A percentile compares a stretch with the other conserved stretches of the same genome.
phyloP scores from a whole-genome alignment of 2,329 filamentous ascomycete genomes.

The Aspergillus sojae region DNA sequence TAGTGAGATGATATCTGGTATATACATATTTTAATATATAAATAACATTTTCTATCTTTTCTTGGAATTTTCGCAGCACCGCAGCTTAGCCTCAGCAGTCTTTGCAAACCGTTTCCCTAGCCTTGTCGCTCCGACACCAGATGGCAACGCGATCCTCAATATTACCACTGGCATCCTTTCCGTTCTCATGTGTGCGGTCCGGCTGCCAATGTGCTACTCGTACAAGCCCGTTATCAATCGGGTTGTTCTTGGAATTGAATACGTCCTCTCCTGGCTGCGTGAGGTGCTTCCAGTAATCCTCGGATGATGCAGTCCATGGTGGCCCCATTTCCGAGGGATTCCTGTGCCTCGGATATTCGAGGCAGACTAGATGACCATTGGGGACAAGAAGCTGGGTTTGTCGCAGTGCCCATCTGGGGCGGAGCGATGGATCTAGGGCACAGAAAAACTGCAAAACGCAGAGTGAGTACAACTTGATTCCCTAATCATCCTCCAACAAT shows the following conservation, averaged over 20 bases:
- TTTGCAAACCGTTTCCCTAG: neutral
- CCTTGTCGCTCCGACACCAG: neutral
- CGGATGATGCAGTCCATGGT: neutral
- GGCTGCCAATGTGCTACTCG: neutral
- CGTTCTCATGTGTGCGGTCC: neutral
- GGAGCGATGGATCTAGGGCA: neutral
- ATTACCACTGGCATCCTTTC: neutral
- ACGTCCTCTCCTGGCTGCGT: neutral
- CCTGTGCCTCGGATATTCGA: neutral
- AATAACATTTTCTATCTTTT: conserved; percentile 1
- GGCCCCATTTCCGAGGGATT: neutral
- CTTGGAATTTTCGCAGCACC: neutral
- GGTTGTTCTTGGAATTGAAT: neutral
- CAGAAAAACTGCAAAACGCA: conserved; percentile 5
- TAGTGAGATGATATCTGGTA: conserved; percentile 1
- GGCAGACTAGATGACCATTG: neutral
- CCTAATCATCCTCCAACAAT: neutral
- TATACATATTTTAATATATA: conserved; percentile 6
- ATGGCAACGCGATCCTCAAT: neutral
- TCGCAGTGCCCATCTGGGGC: neutral
- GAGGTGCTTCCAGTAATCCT: neutral
- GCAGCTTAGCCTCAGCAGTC: neutral
- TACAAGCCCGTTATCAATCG: neutral
- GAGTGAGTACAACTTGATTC: neutral
- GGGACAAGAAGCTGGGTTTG: neutral